Evolutionary conservation across 208 protist species (phyloP).

Genomic region (Leishmania lainsoni): DNA sequence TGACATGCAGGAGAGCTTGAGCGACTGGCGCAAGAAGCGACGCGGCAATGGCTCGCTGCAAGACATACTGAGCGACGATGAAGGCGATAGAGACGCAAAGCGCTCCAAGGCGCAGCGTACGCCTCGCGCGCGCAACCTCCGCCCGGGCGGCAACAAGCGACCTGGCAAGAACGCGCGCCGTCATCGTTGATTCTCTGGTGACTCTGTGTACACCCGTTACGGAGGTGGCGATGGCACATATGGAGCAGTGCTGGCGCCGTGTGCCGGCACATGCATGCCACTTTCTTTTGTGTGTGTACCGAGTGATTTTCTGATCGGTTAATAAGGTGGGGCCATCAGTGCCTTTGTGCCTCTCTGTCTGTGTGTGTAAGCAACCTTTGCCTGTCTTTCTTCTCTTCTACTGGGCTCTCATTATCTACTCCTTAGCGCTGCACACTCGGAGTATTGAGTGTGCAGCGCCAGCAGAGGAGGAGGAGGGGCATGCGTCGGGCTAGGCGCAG

Average conservation of each 20-base stretch:
- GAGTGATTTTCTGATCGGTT: conserved; percentile 26
- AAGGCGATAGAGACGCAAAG: conserved; percentile 20
- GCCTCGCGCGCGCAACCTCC: conserved; percentile 51
- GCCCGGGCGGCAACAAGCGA: conserved; percentile 74
- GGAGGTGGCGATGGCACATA: neutral
- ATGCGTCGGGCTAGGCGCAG: neutral
- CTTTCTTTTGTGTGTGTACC: neutral
- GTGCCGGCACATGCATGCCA: conserved; percentile 4
- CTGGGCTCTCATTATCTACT: neutral
- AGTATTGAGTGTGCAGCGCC: neutral
- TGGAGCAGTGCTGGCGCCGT: conserved; percentile 2
- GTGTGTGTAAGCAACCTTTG: neutral
- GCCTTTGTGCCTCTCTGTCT: neutral
- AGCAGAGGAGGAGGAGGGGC: neutral
- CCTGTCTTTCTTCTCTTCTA: neutral
- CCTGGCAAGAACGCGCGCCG: conserved; percentile 89
- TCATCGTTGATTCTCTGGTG: conserved; percentile 34
- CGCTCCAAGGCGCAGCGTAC: conserved; percentile 24
- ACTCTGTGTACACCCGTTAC: neutral
- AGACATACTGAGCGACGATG: conserved; percentile 71
- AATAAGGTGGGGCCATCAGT: conserved; percentile 17
- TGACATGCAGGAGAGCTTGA: conserved; percentile 86
- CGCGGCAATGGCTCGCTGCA: conserved; percentile 70
- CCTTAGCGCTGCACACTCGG: neutral
- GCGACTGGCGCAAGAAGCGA: conserved; percentile 87